Base-by-base conservation (phyloP, 1,139 yeast species). In the Saccharomycopsis hybrid region DNA sequence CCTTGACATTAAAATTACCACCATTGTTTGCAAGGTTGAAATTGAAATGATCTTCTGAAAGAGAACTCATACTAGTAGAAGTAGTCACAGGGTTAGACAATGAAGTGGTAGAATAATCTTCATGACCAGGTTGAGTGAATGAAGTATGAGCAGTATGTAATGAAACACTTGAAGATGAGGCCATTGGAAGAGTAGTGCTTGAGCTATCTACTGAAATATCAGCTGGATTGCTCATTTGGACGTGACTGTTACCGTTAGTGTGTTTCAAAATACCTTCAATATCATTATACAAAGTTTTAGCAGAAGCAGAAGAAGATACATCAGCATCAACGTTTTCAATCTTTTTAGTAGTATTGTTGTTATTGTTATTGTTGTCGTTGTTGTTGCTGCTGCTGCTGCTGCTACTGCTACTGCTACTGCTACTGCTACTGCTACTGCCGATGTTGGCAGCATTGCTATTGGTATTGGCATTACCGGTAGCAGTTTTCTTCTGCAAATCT, bases 401-500 rank as follows among this genome's bases (percentile, higher is more conserved):
- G 18, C 18, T 18, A 18, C 18, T 18, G 18, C 18, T 18, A 18
- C 18, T 18, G 18, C 18, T 18, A 31, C 47, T 44, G 9, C 31
- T 40, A 28, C 33, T 28, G n/a, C 43, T 40, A 13, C 43, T 40
- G 8, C 30, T 33, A 28, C 31, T 28, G 8, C 25, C 30, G 18
- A 13, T 40, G 4, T 25, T 24, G 27, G 27, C 27, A 11, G 13
- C 30, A 28, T 40, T 40, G 33, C 24, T 40, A 5, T 29, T 40
- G 30, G 31, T 27, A 5, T 4, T 25, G 5, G 31, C 18, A 9
- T 25, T 27, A 27, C 32, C 7, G 27, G 30, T 9, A 27, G 41
- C 40, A 41, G 41, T 25, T 31, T 43, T 40, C 33, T 44, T 48
- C 25, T 46, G 39, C 24, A 46, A 35, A 41, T 46, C 49, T 25